Conservation (phyloP, 2,329 filamentous ascomycete genomes). For the Pseudogymnoascus sp. region DNA sequence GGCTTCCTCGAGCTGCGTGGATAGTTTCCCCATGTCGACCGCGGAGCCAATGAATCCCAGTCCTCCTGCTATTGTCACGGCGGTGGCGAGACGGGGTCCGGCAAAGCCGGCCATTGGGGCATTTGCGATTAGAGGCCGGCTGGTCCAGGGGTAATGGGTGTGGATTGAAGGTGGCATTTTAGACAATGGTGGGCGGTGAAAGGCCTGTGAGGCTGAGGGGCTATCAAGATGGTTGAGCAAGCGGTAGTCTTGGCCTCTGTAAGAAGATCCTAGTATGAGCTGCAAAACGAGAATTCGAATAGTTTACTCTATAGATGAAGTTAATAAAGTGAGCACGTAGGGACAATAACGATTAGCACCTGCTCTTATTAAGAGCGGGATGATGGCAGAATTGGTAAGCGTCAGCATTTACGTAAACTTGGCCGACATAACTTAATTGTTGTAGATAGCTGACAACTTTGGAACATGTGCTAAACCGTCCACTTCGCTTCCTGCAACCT, state of each 20-base stretch:
- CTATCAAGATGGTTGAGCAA: neutral
- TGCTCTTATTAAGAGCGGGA: neutral
- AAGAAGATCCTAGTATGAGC: neutral
- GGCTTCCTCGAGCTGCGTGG: conserved; percentile 20
- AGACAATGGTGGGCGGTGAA: neutral
- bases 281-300: neutral
- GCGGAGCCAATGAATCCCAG: conserved; percentile 40
- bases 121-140: conserved; percentile 45
- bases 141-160: neutral
- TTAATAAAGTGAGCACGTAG: neutral
- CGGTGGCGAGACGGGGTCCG: conserved; percentile 46
- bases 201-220: neutral
- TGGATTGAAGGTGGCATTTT: neutral
- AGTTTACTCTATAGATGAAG: neutral
- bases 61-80: conserved; percentile 48
- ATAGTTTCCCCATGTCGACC: conserved; percentile 21
- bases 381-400: neutral
- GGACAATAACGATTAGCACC: too few relatives aligned
- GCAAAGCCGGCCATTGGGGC: conserved; percentile 64
- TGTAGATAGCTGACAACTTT: neutral
- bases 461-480: too few relatives aligned
- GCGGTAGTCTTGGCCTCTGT: too few relatives aligned
- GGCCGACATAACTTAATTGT: neutral
- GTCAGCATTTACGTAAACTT: neutral
- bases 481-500: too few relatives aligned